Evolutionary conservation across 306 rosid genomes (phyloP), one percentile per base, ranked within the genome.

Genomic region (Fragaria vesca): DNA sequence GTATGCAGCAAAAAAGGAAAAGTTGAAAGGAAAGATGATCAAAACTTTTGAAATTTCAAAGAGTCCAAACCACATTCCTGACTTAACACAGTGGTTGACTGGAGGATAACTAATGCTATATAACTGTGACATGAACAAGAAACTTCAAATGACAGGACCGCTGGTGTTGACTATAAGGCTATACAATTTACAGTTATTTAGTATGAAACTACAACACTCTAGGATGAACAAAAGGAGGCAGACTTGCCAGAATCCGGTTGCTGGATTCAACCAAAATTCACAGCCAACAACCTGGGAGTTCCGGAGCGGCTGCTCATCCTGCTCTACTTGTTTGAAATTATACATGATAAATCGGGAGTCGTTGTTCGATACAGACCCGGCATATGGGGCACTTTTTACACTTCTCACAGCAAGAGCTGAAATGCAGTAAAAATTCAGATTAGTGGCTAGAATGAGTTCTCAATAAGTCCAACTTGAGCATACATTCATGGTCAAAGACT

Each of bases 311-410:
- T 54, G 76, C 8, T 72, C 72, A 34, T 81, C 81, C 80, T 70
- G 81, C 57, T 34, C 8, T 61, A 21, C 75, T 50, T 66, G 80
- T 71, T 61, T 74, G 65, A 28, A 40, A 61, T 85, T 89, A 93
- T 79, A 89, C 92, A 82, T 91, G 91, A 81, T 76, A 80, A 70
- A 91, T 82, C 24, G 90, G 90, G 87, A 93, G 69, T 76, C 89
- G 81, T 75, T 90, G 88, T 76, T 91, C 90, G 38, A 93, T 88
- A 42, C 74, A 8, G 66, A 87, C 85, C 1, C 98, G 98, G 83
- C 97, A 93, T 52, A 89, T 85, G 36, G 98, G 98, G 87, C 98
- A 93, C 76, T 80, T 84, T 70, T 86, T 85, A 75, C 98, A 93
- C 81, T 90, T 93, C 70, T 80, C 91, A 72, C 96, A 77, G 82